Evolutionary conservation across 768 basidiomycete species (phyloP).

Genomic region (Amanita rimosa): DNA sequence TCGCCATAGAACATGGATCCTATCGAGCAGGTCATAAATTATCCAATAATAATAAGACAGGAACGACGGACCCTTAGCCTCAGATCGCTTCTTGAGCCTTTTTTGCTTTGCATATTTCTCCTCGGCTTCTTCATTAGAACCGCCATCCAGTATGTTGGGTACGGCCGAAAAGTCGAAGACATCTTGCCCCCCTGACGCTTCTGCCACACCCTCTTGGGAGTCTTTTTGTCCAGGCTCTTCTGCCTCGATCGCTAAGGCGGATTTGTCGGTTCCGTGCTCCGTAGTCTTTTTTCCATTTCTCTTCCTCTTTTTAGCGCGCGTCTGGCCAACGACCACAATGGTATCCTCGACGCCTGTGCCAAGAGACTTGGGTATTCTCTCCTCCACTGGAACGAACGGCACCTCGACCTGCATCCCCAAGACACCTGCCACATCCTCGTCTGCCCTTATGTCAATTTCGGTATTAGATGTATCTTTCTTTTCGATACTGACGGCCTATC

Average conservation of each 20-base stretch:
- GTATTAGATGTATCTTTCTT: conserved; percentile 8
- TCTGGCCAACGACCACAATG: conserved; percentile 64
- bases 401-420: conserved; percentile 53
- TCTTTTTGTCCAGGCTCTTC: conserved; percentile 8
- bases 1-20: conserved; percentile 31
- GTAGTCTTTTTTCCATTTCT: conserved; percentile 17
- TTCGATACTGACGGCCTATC: conserved; percentile 6
- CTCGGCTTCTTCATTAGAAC: conserved; percentile 27
- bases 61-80: conserved; percentile 6
- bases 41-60: background rate
- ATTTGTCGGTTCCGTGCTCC: background rate
- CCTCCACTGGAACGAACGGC: conserved; percentile 62
- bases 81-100: conserved; percentile 36
- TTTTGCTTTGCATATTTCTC: conserved; percentile 30
- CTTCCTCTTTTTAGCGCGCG: conserved; percentile 55
- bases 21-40: conserved; percentile 14
- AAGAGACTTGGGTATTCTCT: conserved; percentile 28
- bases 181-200: conserved; percentile 19
- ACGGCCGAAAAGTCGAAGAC: conserved; percentile 60
- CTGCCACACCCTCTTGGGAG: conserved; percentile 4
- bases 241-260: background rate
- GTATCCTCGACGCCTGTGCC: conserved; percentile 37
- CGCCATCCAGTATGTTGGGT: conserved; percentile 64
- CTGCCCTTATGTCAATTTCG: conserved; percentile 7
- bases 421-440: conserved; percentile 12